A percentile compares a stretch with the other conserved stretches of the same genome.
phyloP scores from a whole-genome alignment of 73 alveolate species.

The Uronychia binucleata region DNA sequence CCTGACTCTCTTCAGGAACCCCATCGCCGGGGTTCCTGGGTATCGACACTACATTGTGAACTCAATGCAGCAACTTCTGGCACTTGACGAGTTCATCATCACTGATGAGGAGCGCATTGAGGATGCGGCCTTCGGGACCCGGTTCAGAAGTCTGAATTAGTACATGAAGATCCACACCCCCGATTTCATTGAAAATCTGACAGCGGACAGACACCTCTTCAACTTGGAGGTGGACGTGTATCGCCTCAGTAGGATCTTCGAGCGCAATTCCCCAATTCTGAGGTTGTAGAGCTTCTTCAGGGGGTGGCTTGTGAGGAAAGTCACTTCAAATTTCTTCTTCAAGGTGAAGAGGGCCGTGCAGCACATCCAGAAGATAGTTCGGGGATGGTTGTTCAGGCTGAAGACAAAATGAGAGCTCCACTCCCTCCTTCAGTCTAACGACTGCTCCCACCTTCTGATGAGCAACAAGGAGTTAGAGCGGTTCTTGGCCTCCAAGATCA shows the following conservation, averaged over 20 bases:
- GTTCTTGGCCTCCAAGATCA: conserved; percentile 7
- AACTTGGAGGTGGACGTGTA: conserved; percentile 64
- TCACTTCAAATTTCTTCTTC: conserved; percentile 7
- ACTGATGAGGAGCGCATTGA: conserved; percentile 76
- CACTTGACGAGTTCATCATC: conserved; percentile 56
- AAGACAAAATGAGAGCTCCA: conserved; percentile 42
- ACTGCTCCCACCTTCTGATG: conserved; percentile 44
- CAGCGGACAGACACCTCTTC: conserved; percentile 68
- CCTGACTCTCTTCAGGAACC: conserved; percentile 59
- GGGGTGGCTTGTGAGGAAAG: conserved; percentile 43
- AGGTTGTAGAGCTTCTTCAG: conserved; percentile 46
- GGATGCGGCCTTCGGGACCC: conserved; percentile 54
- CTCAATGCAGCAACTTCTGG: conserved; percentile 44
- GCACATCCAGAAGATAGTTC: conserved; percentile 45
- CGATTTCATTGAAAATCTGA: conserved; percentile 41
- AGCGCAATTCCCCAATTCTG: conserved; percentile 54
- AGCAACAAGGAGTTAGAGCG: conserved; percentile 22
- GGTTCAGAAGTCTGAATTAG: conserved; percentile 59
- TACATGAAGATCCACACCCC: conserved; percentile 63
- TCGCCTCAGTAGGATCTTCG: conserved; percentile 55
- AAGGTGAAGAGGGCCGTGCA: conserved; percentile 22
- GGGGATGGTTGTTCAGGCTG: conserved; percentile 46
- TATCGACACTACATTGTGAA: conserved; percentile 64
- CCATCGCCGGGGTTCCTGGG: conserved; percentile 59
- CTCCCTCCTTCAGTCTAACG: conserved; percentile 39